Evolutionary conservation across 768 basidiomycete genomes (phyloP), one percentile per base, ranked within the genome.

Genomic region (Kwoniella bestiolae): DNA sequence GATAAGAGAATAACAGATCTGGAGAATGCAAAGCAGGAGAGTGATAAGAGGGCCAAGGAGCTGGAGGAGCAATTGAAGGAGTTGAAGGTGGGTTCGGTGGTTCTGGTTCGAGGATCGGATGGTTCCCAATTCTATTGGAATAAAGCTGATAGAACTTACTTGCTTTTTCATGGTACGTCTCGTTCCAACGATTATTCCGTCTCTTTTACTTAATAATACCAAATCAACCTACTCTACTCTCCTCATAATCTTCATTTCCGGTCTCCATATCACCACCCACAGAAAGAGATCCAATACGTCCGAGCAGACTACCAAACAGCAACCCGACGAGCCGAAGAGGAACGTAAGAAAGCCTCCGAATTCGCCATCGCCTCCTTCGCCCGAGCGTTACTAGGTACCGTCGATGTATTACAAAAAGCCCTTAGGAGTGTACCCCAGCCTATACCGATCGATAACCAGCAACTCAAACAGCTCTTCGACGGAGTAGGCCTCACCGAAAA

Each of bases 221-320:
- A n/a, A n/a, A n/a, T n/a, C n/a, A n/a, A n/a, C n/a, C n/a, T n/a
- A n/a, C n/a, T n/a, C n/a, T n/a, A n/a, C n/a, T n/a, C n/a, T n/a
- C n/a, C n/a, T n/a, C n/a, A n/a, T n/a, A n/a, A n/a, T n/a, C n/a
- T n/a, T n/a, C n/a, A n/a, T n/a, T n/a, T n/a, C n/a, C 38, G 7
- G 38, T 5, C 8, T 41, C 12, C 4, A 11, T 9, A 14, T 41
- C 7, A 41, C 18, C 38, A 41, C 18, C 67, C 49, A 21, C 80
- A 96, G 95, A 86, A 88, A 79, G 91, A 93, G 68, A 85, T 96
- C 73, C 89, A 90, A 51, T 96, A 97, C 79, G 85, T 91, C 63
- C 90, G 94, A 78, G 96, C 96, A 73, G 96, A 99, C 83, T 94
- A 93, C 82, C 83, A 95, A 47, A 99, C 98, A 82, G 85, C 96